Base-by-base conservation (phyloP, 208 protist genomes). In the Trypanosoma vivax region DNA sequence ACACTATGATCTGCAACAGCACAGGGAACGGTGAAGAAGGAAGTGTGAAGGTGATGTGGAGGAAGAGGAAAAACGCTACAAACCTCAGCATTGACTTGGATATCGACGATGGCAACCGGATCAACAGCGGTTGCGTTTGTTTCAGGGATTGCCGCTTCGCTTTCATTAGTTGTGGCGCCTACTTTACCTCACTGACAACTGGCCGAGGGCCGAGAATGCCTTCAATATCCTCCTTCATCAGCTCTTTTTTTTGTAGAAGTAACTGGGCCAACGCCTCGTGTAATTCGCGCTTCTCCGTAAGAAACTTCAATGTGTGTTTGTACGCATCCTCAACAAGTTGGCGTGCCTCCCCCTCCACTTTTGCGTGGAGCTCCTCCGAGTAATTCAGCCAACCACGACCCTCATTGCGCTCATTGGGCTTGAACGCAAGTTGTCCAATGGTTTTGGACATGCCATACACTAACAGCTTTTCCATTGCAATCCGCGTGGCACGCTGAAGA, bases 361-460 rank as follows among this genome's bases (percentile, higher is more conserved):
- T 84, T 21, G 73, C 70, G 61, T 96, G 87, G 33, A 92, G 59
- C 18, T 88, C 73, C 56, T 96, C 90, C 23, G 85, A 94, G 60
- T 68, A 91, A 50, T 75, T 91, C 80, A 90, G 87, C 80, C 83
- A 94, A 49, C 80, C 85, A 0, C 90, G 79, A 11, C 90, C 90
- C 41, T 90, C 80, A 62, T 90, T 90, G 59, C 77, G 72, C 21
- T 87, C 82, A 43, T 96, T 89, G 16, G 84, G 83, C 66, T 92
- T 86, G 62, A 94, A 93, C 39, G 90, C 79, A 21, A 95, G 73
- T 46, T 90, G 73, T 18, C 84, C 84, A 40, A 91, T 79, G 7
- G 63, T 64, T 59, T 89, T 83, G 42, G 84, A 91, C 87, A 94
- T 92, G 52, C 90, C 90, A 54, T 83, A 93, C 62, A 84, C 76